Conservation (phyloP, 2,329 filamentous ascomycete species). For the Capronia americana region DNA sequence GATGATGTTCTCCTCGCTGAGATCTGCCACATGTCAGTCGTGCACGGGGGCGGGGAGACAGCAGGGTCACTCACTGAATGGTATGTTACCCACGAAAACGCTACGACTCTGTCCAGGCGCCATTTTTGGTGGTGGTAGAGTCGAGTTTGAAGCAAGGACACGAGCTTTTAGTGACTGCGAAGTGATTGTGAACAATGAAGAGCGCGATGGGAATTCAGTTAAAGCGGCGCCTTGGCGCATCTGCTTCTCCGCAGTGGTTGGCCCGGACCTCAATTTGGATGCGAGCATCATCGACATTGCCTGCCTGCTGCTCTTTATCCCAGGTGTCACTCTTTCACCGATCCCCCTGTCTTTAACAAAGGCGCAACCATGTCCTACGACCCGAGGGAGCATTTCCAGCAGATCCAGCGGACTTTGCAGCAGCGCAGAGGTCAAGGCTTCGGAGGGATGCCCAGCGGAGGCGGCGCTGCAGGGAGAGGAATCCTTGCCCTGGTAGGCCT, state of each 20-base stretch:
- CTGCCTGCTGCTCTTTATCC: constrained; percentile 16
- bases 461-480: constrained; percentile 61
- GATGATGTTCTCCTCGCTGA: constrained; percentile 94
- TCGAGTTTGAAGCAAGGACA: not conserved
- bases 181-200: not conserved
- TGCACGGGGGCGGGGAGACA: not conserved
- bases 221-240: not conserved
- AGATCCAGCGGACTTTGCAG: constrained; percentile 67
- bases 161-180: not conserved
- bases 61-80: constrained; percentile 71
- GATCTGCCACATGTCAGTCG: constrained; percentile 62
- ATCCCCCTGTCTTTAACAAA: constrained; percentile 23
- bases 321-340: not conserved
- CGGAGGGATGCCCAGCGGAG: constrained; percentile 56
- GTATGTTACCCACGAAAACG: constrained; percentile 63
- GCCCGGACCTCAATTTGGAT: constrained; percentile 12
- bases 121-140: constrained; percentile 41
- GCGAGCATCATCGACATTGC: constrained; percentile 22
- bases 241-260: constrained; percentile 8
- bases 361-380: constrained; percentile 44
- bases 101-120: constrained; percentile 53
- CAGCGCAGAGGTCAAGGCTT: constrained; percentile 59
- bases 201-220: not conserved
- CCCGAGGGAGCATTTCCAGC: constrained; percentile 70
- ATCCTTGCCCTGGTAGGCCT: constrained; percentile 63